These are phyloP conservation scores for Alopecurus myosuroides DNA, from an alignment of 176 grass and related monocot species.

Conservation along the genomic window DNA sequence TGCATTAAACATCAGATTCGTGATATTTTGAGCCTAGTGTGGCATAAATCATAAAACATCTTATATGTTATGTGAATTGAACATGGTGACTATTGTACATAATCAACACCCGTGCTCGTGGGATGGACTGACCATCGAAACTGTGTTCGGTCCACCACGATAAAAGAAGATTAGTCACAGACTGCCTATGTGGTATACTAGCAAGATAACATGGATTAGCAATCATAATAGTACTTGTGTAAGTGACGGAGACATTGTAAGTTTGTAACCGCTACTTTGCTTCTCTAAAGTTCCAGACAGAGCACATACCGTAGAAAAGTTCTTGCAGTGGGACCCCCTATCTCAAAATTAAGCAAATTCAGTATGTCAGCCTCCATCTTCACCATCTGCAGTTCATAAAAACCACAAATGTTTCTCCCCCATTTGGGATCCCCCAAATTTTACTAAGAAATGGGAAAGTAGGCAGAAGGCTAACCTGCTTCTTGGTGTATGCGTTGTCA, in stretches of 20 bases:
- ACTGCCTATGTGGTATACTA: not conserved
- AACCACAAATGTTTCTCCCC: not conserved
- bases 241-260: conserved; percentile 16
- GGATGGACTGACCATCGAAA: not conserved
- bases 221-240: not conserved
- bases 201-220: not conserved
- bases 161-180: conserved; percentile 2
- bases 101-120: not conserved
- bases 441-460: conserved; percentile 14
- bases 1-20: not conserved
- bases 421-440: not conserved
- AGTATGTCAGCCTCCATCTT: conserved; percentile 52
- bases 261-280: not conserved
- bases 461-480: conserved; percentile 31
- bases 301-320: conserved; percentile 46
- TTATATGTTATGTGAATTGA: not conserved
- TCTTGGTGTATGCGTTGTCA: conserved; percentile 34
- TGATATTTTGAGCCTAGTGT: not conserved
- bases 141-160: not conserved
- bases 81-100: not conserved
- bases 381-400: conserved; percentile 33
- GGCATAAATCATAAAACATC: not conserved
- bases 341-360: conserved; percentile 32
- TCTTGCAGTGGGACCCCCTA: conserved; percentile 45
- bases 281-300: not conserved